Conservation (phyloP, 768 basidiomycete species). For the Naganishia vishniacii region DNA sequence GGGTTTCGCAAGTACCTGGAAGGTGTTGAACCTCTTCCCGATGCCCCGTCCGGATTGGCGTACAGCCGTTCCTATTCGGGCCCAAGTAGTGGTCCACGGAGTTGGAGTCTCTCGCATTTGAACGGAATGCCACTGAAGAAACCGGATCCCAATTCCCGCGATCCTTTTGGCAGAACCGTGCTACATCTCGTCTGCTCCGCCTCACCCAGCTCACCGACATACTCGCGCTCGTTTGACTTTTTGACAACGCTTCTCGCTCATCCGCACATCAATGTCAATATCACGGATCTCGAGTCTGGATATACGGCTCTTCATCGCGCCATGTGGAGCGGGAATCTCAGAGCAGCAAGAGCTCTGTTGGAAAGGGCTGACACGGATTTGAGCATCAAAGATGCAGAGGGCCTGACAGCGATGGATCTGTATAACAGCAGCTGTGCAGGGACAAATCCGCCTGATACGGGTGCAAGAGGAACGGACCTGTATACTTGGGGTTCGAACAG, state of each 20-base stretch:
- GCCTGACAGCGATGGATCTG: slow-evolving; percentile 80
- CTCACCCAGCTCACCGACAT: slow-evolving; percentile 49
- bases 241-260: slow-evolving; percentile 69
- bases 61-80: slow-evolving; percentile 7
- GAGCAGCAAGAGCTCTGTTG: slow-evolving; percentile 64
- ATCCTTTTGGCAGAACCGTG: slow-evolving; percentile 50
- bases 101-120: slow-evolving; percentile 21
- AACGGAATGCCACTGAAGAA: neutral
- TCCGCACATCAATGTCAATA: slow-evolving; percentile 70
- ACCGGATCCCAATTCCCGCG: slow-evolving; percentile 48
- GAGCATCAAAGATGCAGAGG: slow-evolving; percentile 72
- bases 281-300: slow-evolving; percentile 72
- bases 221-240: slow-evolving; percentile 63
- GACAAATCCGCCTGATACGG: slow-evolving; percentile 48
- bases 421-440: slow-evolving; percentile 80
- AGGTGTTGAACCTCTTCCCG: slow-evolving; percentile 20
- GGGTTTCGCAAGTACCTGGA: slow-evolving; percentile 30
- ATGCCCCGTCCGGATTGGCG: slow-evolving; percentile 17
- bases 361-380: slow-evolving; percentile 68
- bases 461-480: slow-evolving; percentile 56
- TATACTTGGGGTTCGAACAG: slow-evolving; percentile 84
- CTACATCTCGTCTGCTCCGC: slow-evolving; percentile 74
- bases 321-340: slow-evolving; percentile 63
- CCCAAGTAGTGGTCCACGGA: slow-evolving; percentile 16
- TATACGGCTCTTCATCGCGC: slow-evolving; percentile 90